A percentile compares a stretch with the other conserved stretches of the same genome.
Conservation (phyloP, 257 asterid genomes). For the Nemophila menziesii region DNA sequence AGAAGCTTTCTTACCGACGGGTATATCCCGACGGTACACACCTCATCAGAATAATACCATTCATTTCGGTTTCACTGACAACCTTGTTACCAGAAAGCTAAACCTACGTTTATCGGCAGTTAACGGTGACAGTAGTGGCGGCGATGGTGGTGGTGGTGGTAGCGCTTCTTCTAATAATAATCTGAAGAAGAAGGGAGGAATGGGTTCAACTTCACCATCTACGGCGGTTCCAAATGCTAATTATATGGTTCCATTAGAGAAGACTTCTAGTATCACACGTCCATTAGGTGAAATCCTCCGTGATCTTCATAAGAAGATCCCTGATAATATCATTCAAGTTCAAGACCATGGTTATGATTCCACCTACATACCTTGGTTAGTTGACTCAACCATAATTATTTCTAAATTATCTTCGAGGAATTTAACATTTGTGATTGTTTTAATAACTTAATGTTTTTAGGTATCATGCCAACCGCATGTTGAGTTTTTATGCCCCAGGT, state of each 20-base stretch:
- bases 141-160: conserved; percentile 4
- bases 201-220: conserved; percentile 12
- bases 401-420: too few species aligned
- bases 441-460: too few species aligned
- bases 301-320: conserved; percentile 85
- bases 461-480: conserved; percentile 97
- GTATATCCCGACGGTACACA: not conserved
- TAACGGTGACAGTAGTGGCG: conserved; percentile 10
- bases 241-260: conserved; percentile 86
- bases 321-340: conserved; percentile 71
- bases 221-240: conserved; percentile 43
- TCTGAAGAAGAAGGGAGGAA: conserved; percentile 28
- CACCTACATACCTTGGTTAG: conserved; percentile 79
- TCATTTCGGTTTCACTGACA: not conserved
- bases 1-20: too few species aligned
- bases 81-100: not conserved
- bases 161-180: too few species aligned
- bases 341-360: conserved; percentile 34
- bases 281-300: conserved; percentile 91
- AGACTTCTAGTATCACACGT: conserved; percentile 69
- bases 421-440: not conserved
- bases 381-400: too few species aligned
- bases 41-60: not conserved
- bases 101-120: conserved; percentile 17
- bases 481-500: conserved; percentile 99